Evolutionary conservation across 257 asterid genomes (phyloP).

Genomic region (Eustoma russellianum): DNA sequence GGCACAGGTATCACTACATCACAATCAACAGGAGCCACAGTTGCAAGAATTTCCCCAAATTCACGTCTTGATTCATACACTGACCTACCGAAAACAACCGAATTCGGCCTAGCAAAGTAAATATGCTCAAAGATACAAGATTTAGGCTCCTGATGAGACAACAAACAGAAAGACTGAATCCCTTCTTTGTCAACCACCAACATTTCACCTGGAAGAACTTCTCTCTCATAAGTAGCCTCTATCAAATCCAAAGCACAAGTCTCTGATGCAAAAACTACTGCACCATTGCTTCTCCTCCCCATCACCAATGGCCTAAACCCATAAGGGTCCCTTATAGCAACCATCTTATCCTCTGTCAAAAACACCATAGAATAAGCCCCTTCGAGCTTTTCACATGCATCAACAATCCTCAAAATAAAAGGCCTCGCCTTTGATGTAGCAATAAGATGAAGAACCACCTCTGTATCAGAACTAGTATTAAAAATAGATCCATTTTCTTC

Average conservation of each 20-base stretch:
- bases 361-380: slow-evolving; percentile 74
- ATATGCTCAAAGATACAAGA: slow-evolving; percentile 69
- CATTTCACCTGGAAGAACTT: slow-evolving; percentile 60
- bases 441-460: slow-evolving; percentile 59
- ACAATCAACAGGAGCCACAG: slow-evolving; percentile 56
- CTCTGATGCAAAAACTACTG: slow-evolving; percentile 58
- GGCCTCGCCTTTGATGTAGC: slow-evolving; percentile 69
- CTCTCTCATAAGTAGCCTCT: slow-evolving; percentile 20
- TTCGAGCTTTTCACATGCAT: slow-evolving; percentile 68
- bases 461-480: slow-evolving; percentile 64
- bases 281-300: slow-evolving; percentile 58
- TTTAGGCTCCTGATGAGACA: slow-evolving; percentile 44
- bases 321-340: slow-evolving; percentile 37
- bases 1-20: slow-evolving; percentile 76
- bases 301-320: slow-evolving; percentile 54
- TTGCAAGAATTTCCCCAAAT: slow-evolving; percentile 54
- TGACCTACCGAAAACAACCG: slow-evolving; percentile 51
- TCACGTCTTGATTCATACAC: slow-evolving; percentile 53
- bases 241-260: slow-evolving; percentile 52
- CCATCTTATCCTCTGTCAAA: slow-evolving; percentile 49
- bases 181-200: slow-evolving; percentile 56
- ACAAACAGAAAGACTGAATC: slow-evolving; percentile 2
- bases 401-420: slow-evolving; percentile 50
- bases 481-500: slow-evolving; percentile 85
- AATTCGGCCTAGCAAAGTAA: slow-evolving; percentile 53